Percentiles rank a stretch among this genome's conserved stretches.
These are phyloP conservation scores for Cyberlindnera mississippiensis DNA, from an alignment of 805 yeast species.

Conservation along the genomic window DNA sequence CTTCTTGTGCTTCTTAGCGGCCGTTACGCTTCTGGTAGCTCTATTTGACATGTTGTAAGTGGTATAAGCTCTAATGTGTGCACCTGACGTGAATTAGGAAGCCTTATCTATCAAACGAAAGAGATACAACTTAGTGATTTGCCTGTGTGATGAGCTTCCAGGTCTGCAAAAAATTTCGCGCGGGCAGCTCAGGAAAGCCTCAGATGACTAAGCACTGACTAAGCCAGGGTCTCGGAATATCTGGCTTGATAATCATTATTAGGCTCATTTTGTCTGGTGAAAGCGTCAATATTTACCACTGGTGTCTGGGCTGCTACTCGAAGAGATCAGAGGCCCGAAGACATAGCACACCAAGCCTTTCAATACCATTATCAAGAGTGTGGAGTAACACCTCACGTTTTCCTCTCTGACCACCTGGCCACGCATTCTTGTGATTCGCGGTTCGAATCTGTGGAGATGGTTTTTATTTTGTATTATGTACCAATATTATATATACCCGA, in stretches of 20 bases:
- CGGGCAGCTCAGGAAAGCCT: not conserved
- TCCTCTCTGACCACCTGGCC: too few species aligned
- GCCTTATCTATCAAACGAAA: not conserved
- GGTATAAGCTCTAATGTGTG: not conserved
- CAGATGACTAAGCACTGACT: too few species aligned
- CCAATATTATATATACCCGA: too few species aligned
- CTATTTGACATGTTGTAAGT: conserved; percentile 2
- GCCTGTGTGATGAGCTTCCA: conserved; percentile 7
- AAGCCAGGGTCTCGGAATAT: too few species aligned
- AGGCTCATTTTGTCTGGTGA: too few species aligned
- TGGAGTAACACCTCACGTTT: conserved; percentile 2
- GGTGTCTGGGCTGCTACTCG: too few species aligned
- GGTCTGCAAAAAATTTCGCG: not conserved
- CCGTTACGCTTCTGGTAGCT: not conserved
- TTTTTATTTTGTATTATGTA: too few species aligned
- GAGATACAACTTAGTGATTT: not conserved
- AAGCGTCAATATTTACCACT: too few species aligned
- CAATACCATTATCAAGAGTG: conserved; percentile 15
- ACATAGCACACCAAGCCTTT: conserved; percentile 22
- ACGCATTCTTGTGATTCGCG: too few species aligned
- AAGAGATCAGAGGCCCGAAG: conserved; percentile 10
- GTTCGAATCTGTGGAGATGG: too few species aligned
- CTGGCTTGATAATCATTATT: too few species aligned
- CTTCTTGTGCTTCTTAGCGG: conserved; percentile 14
- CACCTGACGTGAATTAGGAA: too few species aligned